Conservation (phyloP, 148 eudicot species). For the Gaultheria prostrata region DNA sequence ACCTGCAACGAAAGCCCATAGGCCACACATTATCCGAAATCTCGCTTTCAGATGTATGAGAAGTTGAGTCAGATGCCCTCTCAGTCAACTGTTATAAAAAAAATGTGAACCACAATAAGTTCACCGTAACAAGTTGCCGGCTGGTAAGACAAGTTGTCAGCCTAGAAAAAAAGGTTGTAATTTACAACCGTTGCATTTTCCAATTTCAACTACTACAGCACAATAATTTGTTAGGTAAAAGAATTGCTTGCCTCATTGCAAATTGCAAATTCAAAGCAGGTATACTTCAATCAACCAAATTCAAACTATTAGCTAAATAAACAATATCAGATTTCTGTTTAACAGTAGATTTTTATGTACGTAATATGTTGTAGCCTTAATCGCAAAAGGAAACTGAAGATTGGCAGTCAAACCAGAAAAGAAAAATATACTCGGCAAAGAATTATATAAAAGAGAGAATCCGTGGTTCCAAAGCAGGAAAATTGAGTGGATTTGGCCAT, state of each 20-base stretch:
- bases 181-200: neutral
- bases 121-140: neutral
- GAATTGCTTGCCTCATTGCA: neutral
- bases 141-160: neutral
- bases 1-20: slow-evolving; percentile 57
- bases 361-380: neutral
- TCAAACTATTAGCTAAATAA: neutral
- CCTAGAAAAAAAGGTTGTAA: neutral
- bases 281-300: neutral
- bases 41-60: slow-evolving; percentile 70
- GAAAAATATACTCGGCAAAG: neutral
- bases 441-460: slow-evolving; percentile 5
- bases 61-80: slow-evolving; percentile 60
- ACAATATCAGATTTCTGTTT: neutral
- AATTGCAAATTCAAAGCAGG: slow-evolving; percentile 5
- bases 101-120: slow-evolving; percentile 22
- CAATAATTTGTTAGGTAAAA: neutral
- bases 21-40: slow-evolving; percentile 41
- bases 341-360: neutral
- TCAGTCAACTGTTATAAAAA: slow-evolving; percentile 52
- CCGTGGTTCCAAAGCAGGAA: neutral
- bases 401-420: neutral
- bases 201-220: neutral
- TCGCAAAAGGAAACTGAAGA: neutral
- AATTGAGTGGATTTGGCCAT: neutral